A percentile compares a stretch with the other conserved stretches of the same genome.
These are phyloP conservation scores for Toxoplasma gondii DNA, from an alignment of 169 alveolate species.

Conservation along the genomic window DNA sequence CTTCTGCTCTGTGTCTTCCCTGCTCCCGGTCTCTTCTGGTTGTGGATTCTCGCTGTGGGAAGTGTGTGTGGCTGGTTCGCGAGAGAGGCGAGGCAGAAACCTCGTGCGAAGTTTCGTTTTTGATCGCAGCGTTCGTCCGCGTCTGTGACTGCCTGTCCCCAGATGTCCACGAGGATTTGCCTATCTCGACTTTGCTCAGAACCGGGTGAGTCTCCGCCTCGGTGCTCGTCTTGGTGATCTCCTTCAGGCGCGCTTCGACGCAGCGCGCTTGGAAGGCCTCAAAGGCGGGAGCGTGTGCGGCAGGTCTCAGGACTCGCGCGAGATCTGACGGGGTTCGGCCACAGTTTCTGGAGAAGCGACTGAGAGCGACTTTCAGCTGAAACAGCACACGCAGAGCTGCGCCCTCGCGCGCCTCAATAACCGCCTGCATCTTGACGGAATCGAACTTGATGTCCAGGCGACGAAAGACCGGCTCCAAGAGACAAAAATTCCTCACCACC, in stretches of 20 bases:
- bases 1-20: no score
- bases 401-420: background rate
- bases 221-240: background rate
- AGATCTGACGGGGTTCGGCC: background rate
- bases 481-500: background rate
- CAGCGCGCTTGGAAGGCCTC: background rate
- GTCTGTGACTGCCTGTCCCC: no score
- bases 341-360: constrained; percentile 7
- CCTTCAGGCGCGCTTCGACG: background rate
- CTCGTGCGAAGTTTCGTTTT: background rate
- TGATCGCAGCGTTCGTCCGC: no score
- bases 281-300: background rate
- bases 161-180: no score
- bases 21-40: no score
- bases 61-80: no score
- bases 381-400: constrained; percentile 41
- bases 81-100: no score
- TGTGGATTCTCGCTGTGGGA: no score
- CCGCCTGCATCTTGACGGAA: background rate
- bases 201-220: no score
- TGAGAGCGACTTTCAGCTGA: constrained; percentile 1
- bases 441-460: background rate
- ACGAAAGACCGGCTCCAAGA: constrained; percentile 1
- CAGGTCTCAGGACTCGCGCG: background rate
- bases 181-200: no score